Conservation (phyloP, 495 filamentous ascomycete species). For the Penicillium samsonianum region DNA sequence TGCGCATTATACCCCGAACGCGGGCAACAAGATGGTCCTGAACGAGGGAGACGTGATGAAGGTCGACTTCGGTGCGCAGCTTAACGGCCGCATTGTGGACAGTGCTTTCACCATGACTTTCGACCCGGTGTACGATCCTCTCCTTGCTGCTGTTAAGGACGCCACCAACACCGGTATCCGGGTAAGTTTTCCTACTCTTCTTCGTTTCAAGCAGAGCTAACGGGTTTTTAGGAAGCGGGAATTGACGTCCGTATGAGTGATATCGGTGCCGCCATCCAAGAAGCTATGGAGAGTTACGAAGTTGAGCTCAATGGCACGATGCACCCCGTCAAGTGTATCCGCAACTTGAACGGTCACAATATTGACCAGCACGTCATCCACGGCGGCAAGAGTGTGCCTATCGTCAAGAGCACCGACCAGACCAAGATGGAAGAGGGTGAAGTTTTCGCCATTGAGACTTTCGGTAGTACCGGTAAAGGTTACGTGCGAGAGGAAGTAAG, state of each 20-base stretch:
- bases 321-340: conserved; percentile 80
- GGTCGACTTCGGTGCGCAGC: conserved; percentile 88
- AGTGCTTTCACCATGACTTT: conserved; percentile 90
- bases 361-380: conserved; percentile 87
- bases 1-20: conserved; percentile 88
- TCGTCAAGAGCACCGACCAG: conserved; percentile 75
- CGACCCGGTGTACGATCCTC: conserved; percentile 80
- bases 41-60: conserved; percentile 87
- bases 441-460: conserved; percentile 90
- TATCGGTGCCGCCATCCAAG: conserved; percentile 64
- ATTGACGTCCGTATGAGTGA: conserved; percentile 64
- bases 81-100: conserved; percentile 90
- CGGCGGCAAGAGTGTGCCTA: conserved; percentile 85
- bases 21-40: conserved; percentile 82
- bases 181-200: conserved; percentile 27
- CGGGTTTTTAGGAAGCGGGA: conserved; percentile 53
- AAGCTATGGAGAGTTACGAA: conserved; percentile 70
- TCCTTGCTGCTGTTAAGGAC: conserved; percentile 78
- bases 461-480: conserved; percentile 88
- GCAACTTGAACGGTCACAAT: conserved; percentile 87
- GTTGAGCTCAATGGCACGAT: conserved; percentile 67
- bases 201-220: conserved; percentile 14
- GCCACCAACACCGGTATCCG: conserved; percentile 85
- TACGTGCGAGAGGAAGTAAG: conserved; percentile 76
- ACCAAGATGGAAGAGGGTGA: conserved; percentile 97